Evolutionary conservation across 257 asterid genomes (phyloP).

Genomic region (Solanum medicagineum): DNA sequence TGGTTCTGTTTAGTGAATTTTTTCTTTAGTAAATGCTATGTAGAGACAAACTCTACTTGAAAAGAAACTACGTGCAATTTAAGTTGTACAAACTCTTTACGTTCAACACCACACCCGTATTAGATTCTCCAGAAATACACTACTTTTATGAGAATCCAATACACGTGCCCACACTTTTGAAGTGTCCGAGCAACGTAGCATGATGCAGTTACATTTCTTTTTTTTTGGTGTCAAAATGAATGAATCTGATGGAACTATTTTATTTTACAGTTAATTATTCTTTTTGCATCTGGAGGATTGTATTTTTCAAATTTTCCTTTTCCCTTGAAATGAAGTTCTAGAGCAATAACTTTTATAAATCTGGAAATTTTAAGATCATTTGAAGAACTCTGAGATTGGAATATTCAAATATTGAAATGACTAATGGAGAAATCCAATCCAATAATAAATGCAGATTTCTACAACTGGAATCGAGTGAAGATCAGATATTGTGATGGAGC

Average conservation of each 20-base stretch:
- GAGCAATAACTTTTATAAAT: not conserved
- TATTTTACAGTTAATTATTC: not conserved
- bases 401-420: not conserved
- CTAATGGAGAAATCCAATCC: not conserved
- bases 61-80: not conserved
- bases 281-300: not conserved
- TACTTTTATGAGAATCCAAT: too few species aligned
- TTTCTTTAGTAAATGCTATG: too few species aligned
- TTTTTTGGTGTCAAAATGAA: not conserved
- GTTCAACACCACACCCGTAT: too few species aligned
- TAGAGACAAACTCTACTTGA: not conserved
- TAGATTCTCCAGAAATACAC: too few species aligned
- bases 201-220: not conserved
- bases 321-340: not conserved
- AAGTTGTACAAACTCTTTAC: too few species aligned
- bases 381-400: not conserved
- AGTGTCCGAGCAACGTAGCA: too few species aligned
- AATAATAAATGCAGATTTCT: slow-evolving; percentile 51
- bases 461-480: slow-evolving; percentile 95
- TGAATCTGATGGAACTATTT: not conserved
- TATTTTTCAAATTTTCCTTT: not conserved
- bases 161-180: too few species aligned
- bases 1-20: not conserved
- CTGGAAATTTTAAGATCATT: not conserved
- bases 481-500: slow-evolving; percentile 96